phyloP scores from a whole-genome alignment of 805 yeast species.

The Spathaspora gorwiae region DNA sequence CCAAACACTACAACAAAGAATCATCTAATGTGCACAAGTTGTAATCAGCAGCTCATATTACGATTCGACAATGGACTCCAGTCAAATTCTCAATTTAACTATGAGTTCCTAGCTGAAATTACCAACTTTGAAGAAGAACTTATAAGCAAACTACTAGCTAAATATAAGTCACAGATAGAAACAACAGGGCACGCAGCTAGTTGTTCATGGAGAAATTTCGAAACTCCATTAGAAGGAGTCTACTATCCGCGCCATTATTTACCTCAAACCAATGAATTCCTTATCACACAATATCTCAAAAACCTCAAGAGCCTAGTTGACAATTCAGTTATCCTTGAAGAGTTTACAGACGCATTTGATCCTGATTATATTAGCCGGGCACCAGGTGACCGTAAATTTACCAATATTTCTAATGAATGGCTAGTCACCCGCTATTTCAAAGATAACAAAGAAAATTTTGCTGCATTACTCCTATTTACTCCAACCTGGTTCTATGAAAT shows the following conservation, averaged over 20 bases:
- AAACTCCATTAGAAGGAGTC: slow-evolving; percentile 27
- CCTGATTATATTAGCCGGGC: slow-evolving; percentile 11
- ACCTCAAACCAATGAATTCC: slow-evolving; percentile 22
- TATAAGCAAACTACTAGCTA: slow-evolving; percentile 17
- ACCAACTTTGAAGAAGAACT: slow-evolving; percentile 11
- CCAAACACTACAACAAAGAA: slow-evolving; percentile 19
- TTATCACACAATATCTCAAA: slow-evolving; percentile 24
- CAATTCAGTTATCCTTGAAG: slow-evolving; percentile 15
- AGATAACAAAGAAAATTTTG: slow-evolving; percentile 33
- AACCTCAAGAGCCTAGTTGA: slow-evolving; percentile 25
- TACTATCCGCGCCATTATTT: slow-evolving; percentile 34
- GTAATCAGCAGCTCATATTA: slow-evolving; percentile 25
- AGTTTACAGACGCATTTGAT: slow-evolving; percentile 6
- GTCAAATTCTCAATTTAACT: not conserved
- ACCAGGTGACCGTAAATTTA: slow-evolving; percentile 11
- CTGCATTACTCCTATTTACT: slow-evolving; percentile 16
- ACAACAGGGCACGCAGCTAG: slow-evolving; percentile 22
- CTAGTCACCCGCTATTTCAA: slow-evolving; percentile 24
- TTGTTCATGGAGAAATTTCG: slow-evolving; percentile 37
- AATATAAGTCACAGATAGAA: slow-evolving; percentile 22
- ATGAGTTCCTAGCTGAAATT: slow-evolving; percentile 1
- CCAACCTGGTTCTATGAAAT: slow-evolving; percentile 32
- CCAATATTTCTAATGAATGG: slow-evolving; percentile 27
- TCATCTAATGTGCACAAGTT: slow-evolving; percentile 29
- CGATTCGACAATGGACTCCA: slow-evolving; percentile 18